phyloP scores from a whole-genome alignment of 2,329 filamentous ascomycete genomes.

The Chaetomium sp. region DNA sequence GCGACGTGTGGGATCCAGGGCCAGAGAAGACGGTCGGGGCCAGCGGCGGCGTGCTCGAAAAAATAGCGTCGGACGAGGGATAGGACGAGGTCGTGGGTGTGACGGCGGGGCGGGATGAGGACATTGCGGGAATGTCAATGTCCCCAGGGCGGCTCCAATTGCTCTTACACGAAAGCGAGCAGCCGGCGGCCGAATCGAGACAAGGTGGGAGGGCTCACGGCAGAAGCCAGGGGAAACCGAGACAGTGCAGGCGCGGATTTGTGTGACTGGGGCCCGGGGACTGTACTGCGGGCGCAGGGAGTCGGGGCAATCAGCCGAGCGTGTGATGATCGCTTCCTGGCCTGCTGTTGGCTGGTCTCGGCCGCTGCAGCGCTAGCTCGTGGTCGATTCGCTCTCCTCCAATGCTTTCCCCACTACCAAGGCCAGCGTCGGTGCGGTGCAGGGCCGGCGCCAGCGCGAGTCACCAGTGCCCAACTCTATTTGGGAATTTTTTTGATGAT shows the following conservation, averaged over 20 bases:
- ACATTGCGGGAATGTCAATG: conserved; percentile 30
- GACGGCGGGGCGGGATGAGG: conserved; percentile 33
- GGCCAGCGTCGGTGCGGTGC: conserved; percentile 17
- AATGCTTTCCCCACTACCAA: conserved; percentile 28
- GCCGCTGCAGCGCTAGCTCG: conserved; percentile 18
- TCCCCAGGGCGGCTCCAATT: conserved; percentile 24
- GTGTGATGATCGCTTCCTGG: conserved; percentile 21
- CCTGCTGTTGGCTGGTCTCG: conserved; percentile 28
- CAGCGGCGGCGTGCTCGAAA: conserved; percentile 28
- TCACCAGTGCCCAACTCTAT: conserved; percentile 6
- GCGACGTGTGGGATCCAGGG: conserved; percentile 27
- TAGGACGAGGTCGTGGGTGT: conserved; percentile 30
- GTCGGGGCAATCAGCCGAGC: conserved; percentile 27
- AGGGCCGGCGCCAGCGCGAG: conserved; percentile 22
- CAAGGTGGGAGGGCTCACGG: conserved; percentile 27
- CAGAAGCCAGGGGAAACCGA: conserved; percentile 33
- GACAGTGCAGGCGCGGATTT: conserved; percentile 28
- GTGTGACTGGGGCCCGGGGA: conserved; percentile 22
- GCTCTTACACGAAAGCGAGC: conserved; percentile 22
- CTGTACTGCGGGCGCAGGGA: conserved; percentile 24
- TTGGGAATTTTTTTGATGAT: conserved; percentile 1
- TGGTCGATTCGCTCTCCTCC: conserved; percentile 21
- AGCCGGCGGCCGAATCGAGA: conserved; percentile 33
- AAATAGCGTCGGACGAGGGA: conserved; percentile 18
- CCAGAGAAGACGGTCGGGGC: conserved; percentile 18